Conservation (phyloP, 495 filamentous ascomycete genomes). For the Hyaloscypha finlandica region DNA sequence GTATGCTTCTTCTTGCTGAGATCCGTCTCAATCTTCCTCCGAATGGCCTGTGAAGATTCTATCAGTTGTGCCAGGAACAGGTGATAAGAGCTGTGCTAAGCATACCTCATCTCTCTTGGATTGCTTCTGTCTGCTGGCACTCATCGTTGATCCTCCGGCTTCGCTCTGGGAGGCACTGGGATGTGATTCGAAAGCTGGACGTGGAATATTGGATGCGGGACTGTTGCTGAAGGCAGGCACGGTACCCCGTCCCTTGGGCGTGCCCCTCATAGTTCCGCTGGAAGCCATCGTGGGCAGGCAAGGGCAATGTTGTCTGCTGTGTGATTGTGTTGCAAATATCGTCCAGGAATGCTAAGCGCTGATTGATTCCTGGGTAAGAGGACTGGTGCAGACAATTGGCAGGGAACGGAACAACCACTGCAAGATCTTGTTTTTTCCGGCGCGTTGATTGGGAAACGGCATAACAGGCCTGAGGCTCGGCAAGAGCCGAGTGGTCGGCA, state of each 20-base stretch:
- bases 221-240: constrained; percentile 69
- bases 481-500: background rate
- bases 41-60: constrained; percentile 74
- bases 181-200: constrained; percentile 73
- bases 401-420: background rate
- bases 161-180: constrained; percentile 59
- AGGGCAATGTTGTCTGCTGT: background rate
- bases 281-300: constrained; percentile 29
- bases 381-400: background rate
- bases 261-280: constrained; percentile 54
- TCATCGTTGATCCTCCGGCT: constrained; percentile 72
- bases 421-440: constrained; percentile 6
- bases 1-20: constrained; percentile 95
- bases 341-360: constrained; percentile 26
- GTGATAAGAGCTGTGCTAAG: constrained; percentile 22
- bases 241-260: constrained; percentile 67
- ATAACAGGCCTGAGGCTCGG: background rate
- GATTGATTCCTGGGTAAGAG: constrained; percentile 9
- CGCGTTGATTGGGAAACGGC: constrained; percentile 14
- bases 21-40: constrained; percentile 93
- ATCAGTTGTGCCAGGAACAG: constrained; percentile 6
- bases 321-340: background rate
- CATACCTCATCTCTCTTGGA: constrained; percentile 97
- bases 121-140: constrained; percentile 89
- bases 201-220: constrained; percentile 76